These are phyloP conservation scores for Euclidium syriacum DNA, from an alignment of 345 rosid species.

Conservation along the genomic window DNA sequence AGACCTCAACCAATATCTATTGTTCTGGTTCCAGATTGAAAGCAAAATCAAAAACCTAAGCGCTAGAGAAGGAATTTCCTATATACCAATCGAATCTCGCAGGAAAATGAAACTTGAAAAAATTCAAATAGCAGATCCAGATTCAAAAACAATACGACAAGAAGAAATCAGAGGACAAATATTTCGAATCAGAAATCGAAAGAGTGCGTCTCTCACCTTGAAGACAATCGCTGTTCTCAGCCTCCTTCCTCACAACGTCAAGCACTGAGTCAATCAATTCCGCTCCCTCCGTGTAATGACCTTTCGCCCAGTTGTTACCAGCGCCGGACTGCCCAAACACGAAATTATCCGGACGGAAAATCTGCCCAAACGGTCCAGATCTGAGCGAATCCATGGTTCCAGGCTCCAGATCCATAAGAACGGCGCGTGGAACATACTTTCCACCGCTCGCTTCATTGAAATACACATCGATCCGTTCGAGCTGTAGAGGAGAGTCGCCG, in stretches of 20 bases:
- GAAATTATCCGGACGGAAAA: constrained; percentile 37
- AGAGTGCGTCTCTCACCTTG: constrained; percentile 23
- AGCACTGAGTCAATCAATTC: constrained; percentile 35
- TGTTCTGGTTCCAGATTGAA: neutral
- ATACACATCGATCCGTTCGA: constrained; percentile 36
- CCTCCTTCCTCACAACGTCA: constrained; percentile 37
- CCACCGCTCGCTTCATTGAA: constrained; percentile 38
- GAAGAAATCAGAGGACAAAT: neutral
- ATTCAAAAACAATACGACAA: neutral
- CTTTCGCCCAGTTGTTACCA: constrained; percentile 38
- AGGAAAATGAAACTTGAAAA: neutral
- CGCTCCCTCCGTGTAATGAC: constrained; percentile 38
- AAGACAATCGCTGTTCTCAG: constrained; percentile 37
- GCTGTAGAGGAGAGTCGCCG: constrained; percentile 36
- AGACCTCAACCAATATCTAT: neutral
- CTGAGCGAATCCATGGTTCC: constrained; percentile 39
- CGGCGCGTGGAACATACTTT: constrained; percentile 36
- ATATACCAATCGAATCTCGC: neutral
- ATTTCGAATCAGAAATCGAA: neutral
- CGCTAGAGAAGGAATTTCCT: neutral
- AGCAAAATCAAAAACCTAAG: neutral
- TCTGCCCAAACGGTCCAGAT: constrained; percentile 39
- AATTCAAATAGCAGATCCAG: constrained; percentile 4
- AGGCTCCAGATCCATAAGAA: constrained; percentile 41
- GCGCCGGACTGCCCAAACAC: constrained; percentile 38